Evolutionary conservation across 768 basidiomycete species (phyloP).

Genomic region (Crucibulum laeve): DNA sequence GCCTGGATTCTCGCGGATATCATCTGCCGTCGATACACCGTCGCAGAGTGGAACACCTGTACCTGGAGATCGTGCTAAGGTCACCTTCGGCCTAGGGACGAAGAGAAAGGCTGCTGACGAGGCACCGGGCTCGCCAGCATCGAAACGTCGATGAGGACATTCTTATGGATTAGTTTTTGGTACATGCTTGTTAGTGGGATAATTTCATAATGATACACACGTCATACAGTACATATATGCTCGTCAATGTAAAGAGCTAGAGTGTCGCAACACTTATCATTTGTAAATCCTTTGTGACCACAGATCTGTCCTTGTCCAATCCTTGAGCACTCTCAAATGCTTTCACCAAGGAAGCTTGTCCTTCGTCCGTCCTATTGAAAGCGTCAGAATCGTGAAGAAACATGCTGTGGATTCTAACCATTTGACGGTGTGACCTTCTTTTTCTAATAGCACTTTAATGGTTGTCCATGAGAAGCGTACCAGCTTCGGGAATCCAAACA

Average conservation of each 20-base stretch:
- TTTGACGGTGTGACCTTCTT: constrained; percentile 69
- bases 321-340: constrained; percentile 71
- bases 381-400: constrained; percentile 1
- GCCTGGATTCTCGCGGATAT: constrained; percentile 76
- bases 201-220: constrained; percentile 2
- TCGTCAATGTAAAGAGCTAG: constrained; percentile 26
- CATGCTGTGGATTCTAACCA: constrained; percentile 47
- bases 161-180: not conserved
- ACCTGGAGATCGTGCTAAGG: constrained; percentile 63
- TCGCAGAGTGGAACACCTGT: constrained; percentile 54
- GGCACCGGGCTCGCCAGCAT: constrained; percentile 57
- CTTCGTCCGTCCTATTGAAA: constrained; percentile 73
- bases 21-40: constrained; percentile 50
- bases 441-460: constrained; percentile 79
- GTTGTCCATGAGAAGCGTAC: constrained; percentile 97
- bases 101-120: constrained; percentile 82
- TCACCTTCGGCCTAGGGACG: constrained; percentile 70
- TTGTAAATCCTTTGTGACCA: constrained; percentile 68
- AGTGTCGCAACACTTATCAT: constrained; percentile 67
- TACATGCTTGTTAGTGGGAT: not conserved
- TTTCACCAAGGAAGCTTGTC: constrained; percentile 68
- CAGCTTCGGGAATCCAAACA: constrained; percentile 89
- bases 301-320: constrained; percentile 70
- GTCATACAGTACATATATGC: not conserved
- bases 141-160: constrained; percentile 46